Evolutionary conservation across 495 filamentous ascomycete genomes (phyloP).

Genomic region (Hypoxylon perforatum): DNA sequence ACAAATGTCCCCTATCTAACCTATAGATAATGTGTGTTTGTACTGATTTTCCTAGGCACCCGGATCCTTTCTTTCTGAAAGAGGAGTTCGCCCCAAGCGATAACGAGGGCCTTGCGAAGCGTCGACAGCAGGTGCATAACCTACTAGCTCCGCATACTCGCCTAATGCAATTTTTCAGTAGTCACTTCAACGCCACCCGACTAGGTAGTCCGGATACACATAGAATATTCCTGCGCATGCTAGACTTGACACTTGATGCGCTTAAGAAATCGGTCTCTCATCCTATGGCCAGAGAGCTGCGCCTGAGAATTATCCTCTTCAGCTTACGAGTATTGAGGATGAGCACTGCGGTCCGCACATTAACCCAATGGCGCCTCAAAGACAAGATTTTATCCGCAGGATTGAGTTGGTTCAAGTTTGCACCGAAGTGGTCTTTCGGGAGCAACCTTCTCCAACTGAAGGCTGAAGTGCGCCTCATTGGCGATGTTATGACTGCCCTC

Average conservation of each 20-base stretch:
- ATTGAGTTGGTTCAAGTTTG: conserved; percentile 85
- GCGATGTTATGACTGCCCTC: conserved; percentile 76
- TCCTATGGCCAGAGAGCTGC: conserved; percentile 88
- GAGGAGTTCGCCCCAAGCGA: conserved; percentile 95
- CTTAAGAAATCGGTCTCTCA: conserved; percentile 77
- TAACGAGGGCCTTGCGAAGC: conserved; percentile 75
- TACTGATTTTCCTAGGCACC: conserved; percentile 63
- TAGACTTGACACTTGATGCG: conserved; percentile 77
- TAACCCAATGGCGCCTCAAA: conserved; percentile 80
- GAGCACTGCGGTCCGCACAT: conserved; percentile 68
- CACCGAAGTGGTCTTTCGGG: conserved; percentile 94
- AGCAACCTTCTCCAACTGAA: conserved; percentile 93
- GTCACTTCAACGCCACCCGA: conserved; percentile 91
- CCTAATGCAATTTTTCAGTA: conserved; percentile 87
- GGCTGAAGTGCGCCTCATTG: conserved; percentile 85
- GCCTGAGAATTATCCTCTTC: conserved; percentile 88
- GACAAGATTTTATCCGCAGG: conserved; percentile 87
- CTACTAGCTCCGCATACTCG: conserved; percentile 86
- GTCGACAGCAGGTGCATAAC: conserved; percentile 80
- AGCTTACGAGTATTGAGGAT: conserved; percentile 78
- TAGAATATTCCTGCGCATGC: conserved; percentile 79
- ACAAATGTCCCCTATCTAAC: conserved; percentile 29
- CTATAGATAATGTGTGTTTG: not conserved
- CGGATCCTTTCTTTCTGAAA: conserved; percentile 88
- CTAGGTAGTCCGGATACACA: conserved; percentile 83